Conservation (phyloP, 106 monocot species). For the Vanilla planifolia region DNA sequence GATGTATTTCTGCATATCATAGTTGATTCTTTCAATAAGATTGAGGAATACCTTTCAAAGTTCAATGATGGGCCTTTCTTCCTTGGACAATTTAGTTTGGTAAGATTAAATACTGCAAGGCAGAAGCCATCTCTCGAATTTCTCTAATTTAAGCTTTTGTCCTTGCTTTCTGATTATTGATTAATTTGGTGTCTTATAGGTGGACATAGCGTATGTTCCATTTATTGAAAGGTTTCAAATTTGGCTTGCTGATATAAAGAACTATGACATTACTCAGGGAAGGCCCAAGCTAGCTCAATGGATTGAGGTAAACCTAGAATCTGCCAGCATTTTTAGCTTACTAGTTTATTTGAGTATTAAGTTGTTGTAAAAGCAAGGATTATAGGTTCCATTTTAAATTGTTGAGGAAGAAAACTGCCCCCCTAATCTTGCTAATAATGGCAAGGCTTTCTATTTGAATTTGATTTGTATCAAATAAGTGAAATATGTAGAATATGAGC, state of each 20-base stretch:
- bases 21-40: constrained; percentile 61
- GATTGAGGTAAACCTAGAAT: constrained; percentile 48
- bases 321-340: neutral
- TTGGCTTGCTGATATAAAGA: constrained; percentile 43
- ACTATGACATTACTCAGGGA: constrained; percentile 67
- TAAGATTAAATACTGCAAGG: constrained; percentile 16
- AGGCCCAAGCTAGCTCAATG: constrained; percentile 62
- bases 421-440: too few species aligned
- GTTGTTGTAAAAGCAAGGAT: neutral
- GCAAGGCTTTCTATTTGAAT: too few species aligned
- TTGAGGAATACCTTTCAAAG: constrained; percentile 60
- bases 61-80: constrained; percentile 89
- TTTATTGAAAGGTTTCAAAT: constrained; percentile 78
- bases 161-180: neutral
- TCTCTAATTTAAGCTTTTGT: neutral
- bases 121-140: neutral
- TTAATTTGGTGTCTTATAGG: constrained; percentile 26
- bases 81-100: constrained; percentile 79
- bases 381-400: neutral
- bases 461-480: neutral
- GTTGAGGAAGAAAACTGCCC: neutral
- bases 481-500: too few species aligned
- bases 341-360: neutral
- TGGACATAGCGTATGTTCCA: constrained; percentile 81
- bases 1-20: neutral